Conservation (phyloP, 2,329 filamentous ascomycete species). For the Talaromyces sp. region DNA sequence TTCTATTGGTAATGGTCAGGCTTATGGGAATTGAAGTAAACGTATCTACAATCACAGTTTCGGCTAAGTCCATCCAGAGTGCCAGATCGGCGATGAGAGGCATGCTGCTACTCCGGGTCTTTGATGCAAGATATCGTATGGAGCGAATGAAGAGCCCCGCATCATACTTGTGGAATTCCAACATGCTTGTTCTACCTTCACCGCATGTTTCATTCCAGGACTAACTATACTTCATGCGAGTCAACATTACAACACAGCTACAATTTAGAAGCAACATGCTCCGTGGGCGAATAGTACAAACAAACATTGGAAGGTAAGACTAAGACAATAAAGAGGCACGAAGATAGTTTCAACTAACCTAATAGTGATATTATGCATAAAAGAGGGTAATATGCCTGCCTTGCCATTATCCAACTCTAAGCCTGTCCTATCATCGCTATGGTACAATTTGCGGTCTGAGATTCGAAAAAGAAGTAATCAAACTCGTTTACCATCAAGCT, state of each 20-base stretch:
- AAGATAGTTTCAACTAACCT: not conserved
- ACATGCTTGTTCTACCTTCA: not conserved
- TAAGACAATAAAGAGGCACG: not conserved
- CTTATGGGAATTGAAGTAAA: not conserved
- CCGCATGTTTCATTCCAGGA: not conserved
- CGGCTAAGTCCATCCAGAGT: not conserved
- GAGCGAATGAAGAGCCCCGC: not conserved
- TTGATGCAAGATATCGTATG: not conserved
- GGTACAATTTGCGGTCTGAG: not conserved
- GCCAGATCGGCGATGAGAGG: not conserved
- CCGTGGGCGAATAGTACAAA: not conserved
- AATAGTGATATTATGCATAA: not conserved
- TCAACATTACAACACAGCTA: not conserved
- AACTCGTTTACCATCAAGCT: not conserved
- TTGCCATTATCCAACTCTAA: not conserved
- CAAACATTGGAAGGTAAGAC: not conserved
- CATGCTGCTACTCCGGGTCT: not conserved
- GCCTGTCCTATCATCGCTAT: not conserved
- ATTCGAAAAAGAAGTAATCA: not conserved
- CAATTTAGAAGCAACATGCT: not conserved
- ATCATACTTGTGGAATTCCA: not conserved
- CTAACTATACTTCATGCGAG: not conserved
- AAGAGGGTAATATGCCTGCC: not conserved
- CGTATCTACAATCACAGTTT: not conserved
- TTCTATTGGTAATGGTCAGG: not conserved